Base-by-base conservation (phyloP, 306 rosid species). In the Cicer judaicum region DNA sequence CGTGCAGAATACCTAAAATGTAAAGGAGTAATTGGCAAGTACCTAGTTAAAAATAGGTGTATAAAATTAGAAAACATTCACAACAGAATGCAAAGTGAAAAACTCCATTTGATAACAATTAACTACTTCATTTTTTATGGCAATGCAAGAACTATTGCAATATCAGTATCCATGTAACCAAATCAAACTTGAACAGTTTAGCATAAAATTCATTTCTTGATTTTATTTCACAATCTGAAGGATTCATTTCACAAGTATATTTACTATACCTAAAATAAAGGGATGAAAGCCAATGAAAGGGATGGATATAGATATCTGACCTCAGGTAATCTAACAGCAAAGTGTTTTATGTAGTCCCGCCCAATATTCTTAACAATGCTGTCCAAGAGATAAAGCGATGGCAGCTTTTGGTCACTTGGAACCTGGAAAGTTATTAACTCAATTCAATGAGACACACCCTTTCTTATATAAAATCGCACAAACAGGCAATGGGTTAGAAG, bases 331-430 rank as follows among this genome's bases (percentile, higher is more conserved):
- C 78, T 92, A 70, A 80, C 62, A 54, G 97, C 97, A 72, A 95
- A 95, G 86, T 88, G 80, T 81, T 90, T 95, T 75, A 90, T 95
- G 82, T 95, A 95, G 74, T 95, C 98, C 79, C 93, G 86, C 68
- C 99, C 96, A 2, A 95, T 92, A 88, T 95, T 95, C 96, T 95
- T 95, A 42, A 95, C 99, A 70, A 95, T 95, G 84, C 99, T 95
- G 89, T 95, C 99, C 74, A 95, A 80, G 75, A 95, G 98, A 86
- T 95, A 95, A 72, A 95, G 99, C 18, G 99, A 92, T 6, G 99
- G 99, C 57, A 95, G 88, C 89, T 95, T 95, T 76, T 92, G 98
- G 13, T 95, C 99, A 71, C 85, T 89, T 44, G 98, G 88, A 80
- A 95, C 99, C 98, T 95, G 96, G 59, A 90, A 82, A 82, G 56